Evolutionary conservation across 306 rosid genomes (phyloP).

Genomic region (Acacia crassicarpa): DNA sequence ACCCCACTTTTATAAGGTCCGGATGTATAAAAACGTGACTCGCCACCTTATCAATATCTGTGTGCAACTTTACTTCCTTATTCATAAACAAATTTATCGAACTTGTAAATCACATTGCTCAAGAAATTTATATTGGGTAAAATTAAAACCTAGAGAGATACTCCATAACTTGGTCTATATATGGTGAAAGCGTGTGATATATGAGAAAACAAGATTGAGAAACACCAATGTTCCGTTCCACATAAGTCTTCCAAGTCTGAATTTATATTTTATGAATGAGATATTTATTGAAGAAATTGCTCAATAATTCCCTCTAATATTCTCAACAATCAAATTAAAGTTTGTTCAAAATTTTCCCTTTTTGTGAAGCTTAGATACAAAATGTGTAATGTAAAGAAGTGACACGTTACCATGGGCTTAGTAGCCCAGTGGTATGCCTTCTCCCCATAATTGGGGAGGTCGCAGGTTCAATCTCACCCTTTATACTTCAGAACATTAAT

Average conservation of each 20-base stretch:
- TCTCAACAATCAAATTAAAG: background rate
- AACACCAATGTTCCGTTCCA: background rate
- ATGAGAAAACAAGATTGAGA: background rate
- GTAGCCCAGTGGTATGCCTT: no score
- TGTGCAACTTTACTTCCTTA: background rate
- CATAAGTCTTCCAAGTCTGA: background rate
- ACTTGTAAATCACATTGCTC: background rate
- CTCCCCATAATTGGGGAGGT: no score
- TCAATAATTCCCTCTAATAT: background rate
- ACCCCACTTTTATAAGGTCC: no score
- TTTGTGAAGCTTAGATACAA: background rate
- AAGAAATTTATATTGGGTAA: background rate
- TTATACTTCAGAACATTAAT: no score
- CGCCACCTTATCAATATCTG: no score
- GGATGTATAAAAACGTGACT: no score
- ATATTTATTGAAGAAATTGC: background rate
- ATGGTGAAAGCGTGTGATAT: background rate
- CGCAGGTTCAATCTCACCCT: no score
- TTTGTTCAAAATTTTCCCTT: background rate
- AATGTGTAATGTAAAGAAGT: background rate
- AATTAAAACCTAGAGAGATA: background rate
- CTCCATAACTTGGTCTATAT: background rate
- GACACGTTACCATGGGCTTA: no score
- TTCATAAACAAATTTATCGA: background rate
- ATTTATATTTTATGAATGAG: background rate